Evolutionary conservation across 139 green algal genomes (phyloP).

Genomic region (Haematococcus sp.): DNA sequence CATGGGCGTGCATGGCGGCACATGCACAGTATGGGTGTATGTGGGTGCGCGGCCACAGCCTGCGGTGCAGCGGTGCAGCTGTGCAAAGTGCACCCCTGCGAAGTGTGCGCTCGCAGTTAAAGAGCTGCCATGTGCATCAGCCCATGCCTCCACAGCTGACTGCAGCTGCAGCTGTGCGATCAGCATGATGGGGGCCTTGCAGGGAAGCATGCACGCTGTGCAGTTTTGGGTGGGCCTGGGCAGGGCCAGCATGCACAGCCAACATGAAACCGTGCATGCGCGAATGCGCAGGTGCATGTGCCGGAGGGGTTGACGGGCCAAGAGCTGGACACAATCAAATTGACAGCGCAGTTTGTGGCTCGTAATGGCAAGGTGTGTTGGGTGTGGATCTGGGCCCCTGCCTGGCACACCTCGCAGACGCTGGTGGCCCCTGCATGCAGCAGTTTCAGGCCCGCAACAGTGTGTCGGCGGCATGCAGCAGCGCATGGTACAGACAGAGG

Average conservation of each 20-base stretch:
- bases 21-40: not conserved
- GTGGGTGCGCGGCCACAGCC: not conserved
- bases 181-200: not conserved
- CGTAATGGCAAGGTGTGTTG: constrained; percentile 90
- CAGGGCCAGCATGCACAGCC: not conserved
- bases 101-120: too few relatives aligned
- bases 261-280: not conserved
- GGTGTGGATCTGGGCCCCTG: too few relatives aligned
- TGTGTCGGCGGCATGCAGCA: too few relatives aligned
- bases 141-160: too few relatives aligned
- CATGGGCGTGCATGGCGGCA: not conserved
- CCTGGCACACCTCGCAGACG: too few relatives aligned
- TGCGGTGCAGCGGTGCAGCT: not conserved
- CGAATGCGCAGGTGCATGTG: constrained; percentile 59
- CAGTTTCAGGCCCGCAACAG: too few relatives aligned
- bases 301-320: constrained; percentile 83
- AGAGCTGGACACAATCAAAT: constrained; percentile 94
- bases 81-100: not conserved
- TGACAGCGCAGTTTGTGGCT: constrained; percentile 95
- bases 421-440: too few relatives aligned
- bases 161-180: too few relatives aligned
- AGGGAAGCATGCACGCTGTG: not conserved
- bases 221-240: too few relatives aligned
- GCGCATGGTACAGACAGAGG: too few relatives aligned
- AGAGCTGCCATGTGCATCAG: too few relatives aligned